Evolutionary conservation across 768 basidiomycete genomes (phyloP), one percentile per base, ranked within the genome.

Genomic region (Auricularia heimuer): DNA sequence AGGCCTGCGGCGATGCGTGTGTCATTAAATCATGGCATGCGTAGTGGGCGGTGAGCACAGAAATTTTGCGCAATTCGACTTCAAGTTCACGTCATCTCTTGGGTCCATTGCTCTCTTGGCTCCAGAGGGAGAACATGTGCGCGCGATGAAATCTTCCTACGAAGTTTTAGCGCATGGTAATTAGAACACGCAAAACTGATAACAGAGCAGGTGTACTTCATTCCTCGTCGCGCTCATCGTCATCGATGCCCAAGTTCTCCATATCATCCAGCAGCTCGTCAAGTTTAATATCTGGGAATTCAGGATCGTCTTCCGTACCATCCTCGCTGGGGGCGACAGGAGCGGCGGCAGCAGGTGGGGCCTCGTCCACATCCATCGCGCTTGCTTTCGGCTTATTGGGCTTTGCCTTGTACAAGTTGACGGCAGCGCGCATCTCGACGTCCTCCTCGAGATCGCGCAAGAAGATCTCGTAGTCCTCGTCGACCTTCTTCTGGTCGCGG

Each of bases 391-490:
- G 80, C 73, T 77, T 80, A 72, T 78, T 68, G 67, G 71, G 70
- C 72, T 81, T 71, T 67, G 83, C 78, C 77, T 87, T 90, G 81
- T 96, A 98, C 64, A 98, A 71, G 75, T 97, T 95, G 70, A 98
- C 87, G 8, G 85, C 85, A 4, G 82, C 81, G 45, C 96, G 84
- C 79, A 98, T 78, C 79, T 98, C 95, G 24, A 88, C 87, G 76
- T 98, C 95, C 74, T 98, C 96, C 75, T 97, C 94, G 61, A 98
- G 76, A 67, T 97, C 94, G 58, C 90, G 83, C 75, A 98, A 78
- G 85, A 99, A 99, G 62, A 92, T 68, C 79, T 98, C 97, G 76
- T 98, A 99, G 73, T 99, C 96, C 73, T 92, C 87, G 69, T 98
- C 94, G 65, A 98, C 92, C 80, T 94, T 94, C 78, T 83, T 87